phyloP scores from a whole-genome alignment of 2,329 filamentous ascomycete species.

The Beauveria rudraprayagi region DNA sequence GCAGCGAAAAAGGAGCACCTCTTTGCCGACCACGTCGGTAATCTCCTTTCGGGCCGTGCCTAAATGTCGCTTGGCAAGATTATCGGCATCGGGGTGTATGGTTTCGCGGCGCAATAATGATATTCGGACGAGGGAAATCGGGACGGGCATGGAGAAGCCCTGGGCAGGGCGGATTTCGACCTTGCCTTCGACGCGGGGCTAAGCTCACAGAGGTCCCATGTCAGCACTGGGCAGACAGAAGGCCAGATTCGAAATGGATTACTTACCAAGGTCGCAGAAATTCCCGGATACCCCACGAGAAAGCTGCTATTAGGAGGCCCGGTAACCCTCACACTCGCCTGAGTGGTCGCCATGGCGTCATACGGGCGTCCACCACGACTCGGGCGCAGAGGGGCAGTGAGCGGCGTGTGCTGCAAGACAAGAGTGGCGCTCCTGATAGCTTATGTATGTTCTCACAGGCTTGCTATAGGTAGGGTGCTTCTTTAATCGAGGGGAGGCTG shows the following conservation, averaged over 20 bases:
- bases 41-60: constrained; percentile 86
- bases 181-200: constrained; percentile 96
- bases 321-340: constrained; percentile 73
- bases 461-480: neutral
- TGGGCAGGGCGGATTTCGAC: constrained; percentile 87
- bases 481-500: neutral
- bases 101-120: constrained; percentile 88
- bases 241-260: constrained; percentile 7
- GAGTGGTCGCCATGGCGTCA: constrained; percentile 25
- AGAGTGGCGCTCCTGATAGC: neutral
- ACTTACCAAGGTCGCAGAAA: constrained; percentile 92
- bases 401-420: neutral
- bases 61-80: constrained; percentile 83
- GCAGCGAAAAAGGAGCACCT: constrained; percentile 86
- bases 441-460: neutral
- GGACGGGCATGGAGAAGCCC: constrained; percentile 81
- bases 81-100: constrained; percentile 93
- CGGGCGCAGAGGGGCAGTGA: neutral
- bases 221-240: neutral
- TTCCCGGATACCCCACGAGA: constrained; percentile 92
- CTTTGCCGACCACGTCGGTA: constrained; percentile 88
- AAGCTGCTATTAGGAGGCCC: constrained; percentile 96
- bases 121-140: constrained; percentile 88
- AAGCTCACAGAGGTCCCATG: constrained; percentile 16
- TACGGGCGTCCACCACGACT: constrained; percentile 52